Base-by-base conservation (phyloP, 1,284 basidiomycete species). In the Fomes fomentarius region DNA sequence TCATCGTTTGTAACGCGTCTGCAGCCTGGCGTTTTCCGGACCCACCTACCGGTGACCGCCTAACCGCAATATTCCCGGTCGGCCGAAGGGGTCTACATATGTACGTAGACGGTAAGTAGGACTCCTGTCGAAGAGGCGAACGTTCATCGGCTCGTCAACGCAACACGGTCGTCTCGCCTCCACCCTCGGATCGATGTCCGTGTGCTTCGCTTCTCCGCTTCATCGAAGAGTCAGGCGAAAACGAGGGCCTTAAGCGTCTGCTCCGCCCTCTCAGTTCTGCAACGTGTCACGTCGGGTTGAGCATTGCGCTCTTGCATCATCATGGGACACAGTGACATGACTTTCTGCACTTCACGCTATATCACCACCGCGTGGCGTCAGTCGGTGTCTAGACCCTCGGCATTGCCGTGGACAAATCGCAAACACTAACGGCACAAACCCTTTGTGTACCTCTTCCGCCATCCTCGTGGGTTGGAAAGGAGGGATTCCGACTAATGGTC, bases 271-370 rank as follows among this genome's bases (percentile, higher is more conserved):
- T n/a, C n/a, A n/a, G n/a, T n/a, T n/a, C 28, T 30, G 28, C 28
- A 30, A n/a, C n/a, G n/a, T n/a, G n/a, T n/a, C n/a, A n/a, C n/a
- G n/a, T n/a, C n/a, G n/a, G 7, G 47, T 49, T 56, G 56, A 61
- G n/a, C n/a, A n/a, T n/a, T 56, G 53, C 52, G 47, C 44, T 57
- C 46, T 57, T 56, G 56, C 61, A 60, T 58, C 61, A 63, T 58
- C 58, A 57, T 58, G 61, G 52, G 53, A 47, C 44, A 43, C 46
- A 31, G 33, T 62, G 52, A 47, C n/a, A n/a, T 58, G 54, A 17
- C 22, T 25, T 47, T 28, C 19, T 4, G 22, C 30, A 34, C 9
- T 9, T 8, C 4, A 14, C 42, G 10, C n/a, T 26, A n/a, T n/a
- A n/a, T n/a, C n/a, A n/a, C 15, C 7, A 26, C 44, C 15, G 22